Evolutionary conservation across 2,329 filamentous ascomycete genomes (phyloP), one percentile per base, ranked within the genome.

Genomic region (Ophiosphaerella korrae): DNA sequence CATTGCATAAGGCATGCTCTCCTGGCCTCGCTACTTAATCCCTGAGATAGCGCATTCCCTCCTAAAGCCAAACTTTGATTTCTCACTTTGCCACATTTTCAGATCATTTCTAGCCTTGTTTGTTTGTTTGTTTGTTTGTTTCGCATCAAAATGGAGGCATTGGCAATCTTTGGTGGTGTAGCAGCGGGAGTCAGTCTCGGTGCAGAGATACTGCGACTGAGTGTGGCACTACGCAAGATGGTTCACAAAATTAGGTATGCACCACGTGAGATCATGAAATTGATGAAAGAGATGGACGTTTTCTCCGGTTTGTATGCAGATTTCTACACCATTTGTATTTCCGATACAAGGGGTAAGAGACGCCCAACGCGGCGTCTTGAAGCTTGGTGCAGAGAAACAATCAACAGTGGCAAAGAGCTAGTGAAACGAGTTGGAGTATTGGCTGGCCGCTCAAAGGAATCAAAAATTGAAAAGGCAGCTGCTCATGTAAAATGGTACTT

Each of bases 401-500:
- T 45, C 37, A 12, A 8, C 7, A 42, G 31, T 1, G 37, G 34
- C 13, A 24, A 36, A n/a, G 37, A 36, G 3, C 26, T 55, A 5
- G 29, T 32, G 7, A 5, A 31, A 9, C 34, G 29, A 36, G 48
- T 55, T 1, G 6, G 31, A 7, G 48, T 49, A 18, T 34, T 55
- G 4, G 33, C 44, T 35, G 14, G 18, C 3, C 14, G 37, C 23
- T 35, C 26, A 2, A 18, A 16, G 2, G 21, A 45, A 24, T 46
- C 45, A 1, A n/a, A 38, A 6, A 21, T 45, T 6, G 37, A 55
- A 11, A 46, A 24, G 1, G 3, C 40, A 14, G 12, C 24, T 4
- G 52, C 52, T 12, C 48, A 48, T 37, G 14, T 42, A 16, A 45
- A 32, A 31, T 52, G 52, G 52, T 43, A 21, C 33, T 48, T 52